Evolutionary conservation across 306 rosid species (phyloP).

Genomic region (Hippophae rhamnoides): DNA sequence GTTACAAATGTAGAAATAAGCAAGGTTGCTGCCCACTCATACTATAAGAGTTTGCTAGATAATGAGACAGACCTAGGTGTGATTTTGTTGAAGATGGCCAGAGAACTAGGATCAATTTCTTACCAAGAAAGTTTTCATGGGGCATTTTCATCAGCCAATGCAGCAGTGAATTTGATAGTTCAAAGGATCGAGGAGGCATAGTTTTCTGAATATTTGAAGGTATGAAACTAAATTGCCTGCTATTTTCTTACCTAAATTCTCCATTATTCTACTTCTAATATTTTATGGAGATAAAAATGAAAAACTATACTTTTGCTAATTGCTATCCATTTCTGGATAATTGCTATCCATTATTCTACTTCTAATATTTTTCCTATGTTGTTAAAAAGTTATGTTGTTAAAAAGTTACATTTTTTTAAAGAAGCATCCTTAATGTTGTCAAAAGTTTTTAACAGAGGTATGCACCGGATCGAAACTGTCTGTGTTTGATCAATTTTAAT

Average conservation of each 20-base stretch:
- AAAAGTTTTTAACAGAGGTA: too few species aligned
- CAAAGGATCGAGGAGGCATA: conserved; percentile 45
- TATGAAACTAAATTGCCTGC: neutral
- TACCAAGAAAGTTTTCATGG: conserved; percentile 96
- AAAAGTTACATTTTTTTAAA: too few species aligned
- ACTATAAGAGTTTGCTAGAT: conserved; percentile 48
- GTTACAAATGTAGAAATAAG: conserved; percentile 81
- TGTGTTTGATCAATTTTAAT: too few species aligned
- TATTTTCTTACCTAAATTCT: neutral
- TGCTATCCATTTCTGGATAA: too few species aligned
- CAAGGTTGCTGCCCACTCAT: conserved; percentile 73
- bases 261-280: neutral
- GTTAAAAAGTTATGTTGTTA: too few species aligned
- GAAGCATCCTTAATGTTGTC: too few species aligned
- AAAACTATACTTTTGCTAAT: too few species aligned
- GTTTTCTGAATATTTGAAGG: conserved; percentile 3
- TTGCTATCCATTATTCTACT: too few species aligned
- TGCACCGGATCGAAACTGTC: too few species aligned
- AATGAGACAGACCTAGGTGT: conserved; percentile 64
- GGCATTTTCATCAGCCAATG: conserved; percentile 88
- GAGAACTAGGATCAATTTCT: conserved; percentile 55
- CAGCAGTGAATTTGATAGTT: conserved; percentile 69
- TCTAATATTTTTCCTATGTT: too few species aligned
- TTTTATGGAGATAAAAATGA: too few species aligned
- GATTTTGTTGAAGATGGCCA: conserved; percentile 72